Conservation (phyloP, 1,139 yeast species). For the Debaryomyces psychrophilus region DNA sequence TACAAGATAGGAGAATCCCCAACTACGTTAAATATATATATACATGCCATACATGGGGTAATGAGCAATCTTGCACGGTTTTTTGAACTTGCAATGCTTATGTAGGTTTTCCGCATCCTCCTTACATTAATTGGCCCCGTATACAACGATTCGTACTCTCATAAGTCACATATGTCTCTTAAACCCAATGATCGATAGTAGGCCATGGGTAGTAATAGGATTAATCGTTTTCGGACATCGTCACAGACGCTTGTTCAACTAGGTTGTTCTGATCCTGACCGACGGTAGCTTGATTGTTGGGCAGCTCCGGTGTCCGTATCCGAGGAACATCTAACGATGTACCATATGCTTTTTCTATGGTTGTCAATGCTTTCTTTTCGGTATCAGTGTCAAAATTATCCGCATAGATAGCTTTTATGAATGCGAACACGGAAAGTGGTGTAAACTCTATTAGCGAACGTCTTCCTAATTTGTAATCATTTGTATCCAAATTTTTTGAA, state of each 20-base stretch:
- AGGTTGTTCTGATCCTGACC: neutral
- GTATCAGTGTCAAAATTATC: constrained; percentile 25
- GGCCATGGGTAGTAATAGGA: no score
- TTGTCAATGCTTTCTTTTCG: constrained; percentile 26
- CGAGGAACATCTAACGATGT: neutral
- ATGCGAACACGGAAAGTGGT: constrained; percentile 32
- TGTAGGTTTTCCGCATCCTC: no score
- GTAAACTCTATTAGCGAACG: constrained; percentile 39
- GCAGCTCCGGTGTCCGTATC: neutral
- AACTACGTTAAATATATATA: neutral
- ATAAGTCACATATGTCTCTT: no score
- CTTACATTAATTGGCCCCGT: no score
- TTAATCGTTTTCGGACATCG: no score
- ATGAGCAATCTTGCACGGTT: neutral
- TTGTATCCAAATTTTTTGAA: constrained; percentile 17
- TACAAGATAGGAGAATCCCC: neutral
- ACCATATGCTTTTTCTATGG: constrained; percentile 34
- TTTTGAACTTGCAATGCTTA: neutral
- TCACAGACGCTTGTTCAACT: neutral
- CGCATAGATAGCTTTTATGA: constrained; percentile 33
- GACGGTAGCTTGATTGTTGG: neutral
- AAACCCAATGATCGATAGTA: no score
- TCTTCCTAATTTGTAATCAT: constrained; percentile 36
- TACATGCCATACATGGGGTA: neutral
- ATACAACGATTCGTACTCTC: no score